Evolutionary conservation across 192 early-diverging fungal species (phyloP).

Genomic region (Rhizophagus prolifer): DNA sequence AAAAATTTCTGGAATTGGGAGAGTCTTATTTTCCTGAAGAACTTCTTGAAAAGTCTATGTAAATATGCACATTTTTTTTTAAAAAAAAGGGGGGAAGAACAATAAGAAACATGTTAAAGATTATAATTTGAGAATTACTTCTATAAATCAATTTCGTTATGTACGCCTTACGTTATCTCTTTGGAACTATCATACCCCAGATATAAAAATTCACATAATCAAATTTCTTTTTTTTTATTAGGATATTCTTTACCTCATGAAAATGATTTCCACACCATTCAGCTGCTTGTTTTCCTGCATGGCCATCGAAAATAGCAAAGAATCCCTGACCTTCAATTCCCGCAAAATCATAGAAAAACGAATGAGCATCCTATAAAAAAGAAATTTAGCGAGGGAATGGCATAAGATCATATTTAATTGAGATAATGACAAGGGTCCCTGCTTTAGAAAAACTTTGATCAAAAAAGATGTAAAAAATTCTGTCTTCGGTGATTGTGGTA

Average conservation of each 20-base stretch:
- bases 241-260: conserved; percentile 58
- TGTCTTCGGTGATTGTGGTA: neutral
- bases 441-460: conserved; percentile 12
- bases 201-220: neutral
- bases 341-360: conserved; percentile 79
- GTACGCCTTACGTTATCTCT: neutral
- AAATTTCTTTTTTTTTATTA: neutral
- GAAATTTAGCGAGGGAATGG: conserved; percentile 19
- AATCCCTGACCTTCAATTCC: conserved; percentile 78
- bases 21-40: conserved; percentile 50
- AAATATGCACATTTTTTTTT: neutral
- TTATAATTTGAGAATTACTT: no score
- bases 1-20: conserved; percentile 76
- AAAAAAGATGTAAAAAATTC: neutral
- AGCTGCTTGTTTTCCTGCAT: conserved; percentile 92
- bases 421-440: conserved; percentile 15
- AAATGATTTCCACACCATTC: conserved; percentile 93
- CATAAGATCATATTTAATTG: conserved; percentile 31
- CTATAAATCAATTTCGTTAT: neutral
- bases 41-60: conserved; percentile 68
- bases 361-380: conserved; percentile 76
- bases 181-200: neutral
- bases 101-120: neutral
- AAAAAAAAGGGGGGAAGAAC: neutral
- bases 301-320: conserved; percentile 97